phyloP scores from a whole-genome alignment of 2,329 filamentous ascomycete species.

The Lachnellula arida region DNA sequence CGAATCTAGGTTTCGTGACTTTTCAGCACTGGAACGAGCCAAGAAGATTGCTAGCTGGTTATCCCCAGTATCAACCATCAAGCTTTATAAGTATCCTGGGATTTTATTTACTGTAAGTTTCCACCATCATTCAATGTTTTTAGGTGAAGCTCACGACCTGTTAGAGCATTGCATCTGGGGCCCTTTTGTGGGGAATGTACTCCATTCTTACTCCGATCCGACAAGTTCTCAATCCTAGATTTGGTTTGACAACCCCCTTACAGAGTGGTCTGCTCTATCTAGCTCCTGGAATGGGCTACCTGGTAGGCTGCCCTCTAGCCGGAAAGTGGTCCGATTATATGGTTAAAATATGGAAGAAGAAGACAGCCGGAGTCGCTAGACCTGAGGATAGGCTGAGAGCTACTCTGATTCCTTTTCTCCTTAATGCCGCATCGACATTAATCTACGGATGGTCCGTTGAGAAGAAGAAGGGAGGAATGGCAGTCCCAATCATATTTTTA shows the following conservation, averaged over 20 bases:
- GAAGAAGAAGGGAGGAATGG: slow-evolving; percentile 32
- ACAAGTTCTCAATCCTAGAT: slow-evolving; percentile 65
- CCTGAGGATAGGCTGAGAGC: slow-evolving; percentile 34
- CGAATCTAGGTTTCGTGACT: not conserved
- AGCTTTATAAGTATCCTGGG: slow-evolving; percentile 23
- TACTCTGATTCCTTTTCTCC: slow-evolving; percentile 28
- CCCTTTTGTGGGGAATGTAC: slow-evolving; percentile 34
- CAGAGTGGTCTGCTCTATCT: slow-evolving; percentile 65
- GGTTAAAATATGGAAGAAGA: slow-evolving; percentile 37
- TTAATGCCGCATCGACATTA: slow-evolving; percentile 31
- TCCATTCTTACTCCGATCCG: slow-evolving; percentile 57
- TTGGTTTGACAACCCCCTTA: slow-evolving; percentile 56
- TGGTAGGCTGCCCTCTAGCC: slow-evolving; percentile 60
- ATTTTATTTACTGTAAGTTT: slow-evolving; percentile 23
- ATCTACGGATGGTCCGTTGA: slow-evolving; percentile 37
- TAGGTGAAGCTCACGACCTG: not conserved
- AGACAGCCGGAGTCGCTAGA: slow-evolving; percentile 30
- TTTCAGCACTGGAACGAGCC: not conserved
- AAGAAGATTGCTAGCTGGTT: slow-evolving; percentile 16
- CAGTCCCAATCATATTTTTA: slow-evolving; percentile 30
- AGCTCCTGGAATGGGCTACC: slow-evolving; percentile 61
- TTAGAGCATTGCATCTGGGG: not conserved
- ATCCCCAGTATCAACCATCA: slow-evolving; percentile 8
- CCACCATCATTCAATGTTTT: not conserved
- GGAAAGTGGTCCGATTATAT: slow-evolving; percentile 43